Percentiles rank a stretch among this genome's conserved stretches.
These are phyloP conservation scores for Sparassis latifolia DNA, from an alignment of 1,284 basidiomycete genomes.

Conservation along the genomic window DNA sequence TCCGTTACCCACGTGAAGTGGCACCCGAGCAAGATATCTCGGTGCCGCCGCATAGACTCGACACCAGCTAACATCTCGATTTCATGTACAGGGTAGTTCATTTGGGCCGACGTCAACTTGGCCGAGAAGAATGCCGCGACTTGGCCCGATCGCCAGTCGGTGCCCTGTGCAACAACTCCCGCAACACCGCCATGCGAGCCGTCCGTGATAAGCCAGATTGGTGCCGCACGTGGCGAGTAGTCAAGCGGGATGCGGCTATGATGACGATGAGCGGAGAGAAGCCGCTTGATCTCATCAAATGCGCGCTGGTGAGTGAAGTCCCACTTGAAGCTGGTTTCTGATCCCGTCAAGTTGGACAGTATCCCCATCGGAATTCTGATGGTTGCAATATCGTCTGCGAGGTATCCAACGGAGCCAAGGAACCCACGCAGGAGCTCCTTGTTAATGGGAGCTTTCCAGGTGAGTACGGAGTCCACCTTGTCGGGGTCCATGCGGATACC, in stretches of 20 bases:
- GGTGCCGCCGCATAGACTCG: constrained; percentile 21
- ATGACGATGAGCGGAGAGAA: constrained; percentile 11
- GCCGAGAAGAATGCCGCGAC: too few species aligned
- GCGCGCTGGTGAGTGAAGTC: constrained; percentile 17
- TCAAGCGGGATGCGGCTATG: constrained; percentile 14
- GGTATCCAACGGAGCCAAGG: constrained; percentile 20
- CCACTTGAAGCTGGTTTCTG: constrained; percentile 14
- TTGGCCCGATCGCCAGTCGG: constrained; percentile 7
- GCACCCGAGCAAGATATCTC: too few species aligned
- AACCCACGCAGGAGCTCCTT: constrained; percentile 15
- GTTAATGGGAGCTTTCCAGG: too few species aligned
- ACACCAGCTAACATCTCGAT: constrained; percentile 23
- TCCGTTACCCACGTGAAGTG: too few species aligned
- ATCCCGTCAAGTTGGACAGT: constrained; percentile 10
- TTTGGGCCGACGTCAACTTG: constrained; percentile 24
- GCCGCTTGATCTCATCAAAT: constrained; percentile 19
- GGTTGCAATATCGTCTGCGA: neutral
- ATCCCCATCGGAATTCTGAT: constrained; percentile 15
- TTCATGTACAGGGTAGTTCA: constrained; percentile 2
- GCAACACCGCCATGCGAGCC: constrained; percentile 6
- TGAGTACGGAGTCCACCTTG: too few species aligned
- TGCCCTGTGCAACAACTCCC: too few species aligned
- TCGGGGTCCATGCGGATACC: constrained; percentile 25
- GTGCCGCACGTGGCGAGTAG: constrained; percentile 9
- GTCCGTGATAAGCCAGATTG: constrained; percentile 15